Percentiles rank a stretch among this genome's conserved stretches.
Conservation (phyloP, 2,329 filamentous ascomycete species). For the Aspergillus sp. region DNA sequence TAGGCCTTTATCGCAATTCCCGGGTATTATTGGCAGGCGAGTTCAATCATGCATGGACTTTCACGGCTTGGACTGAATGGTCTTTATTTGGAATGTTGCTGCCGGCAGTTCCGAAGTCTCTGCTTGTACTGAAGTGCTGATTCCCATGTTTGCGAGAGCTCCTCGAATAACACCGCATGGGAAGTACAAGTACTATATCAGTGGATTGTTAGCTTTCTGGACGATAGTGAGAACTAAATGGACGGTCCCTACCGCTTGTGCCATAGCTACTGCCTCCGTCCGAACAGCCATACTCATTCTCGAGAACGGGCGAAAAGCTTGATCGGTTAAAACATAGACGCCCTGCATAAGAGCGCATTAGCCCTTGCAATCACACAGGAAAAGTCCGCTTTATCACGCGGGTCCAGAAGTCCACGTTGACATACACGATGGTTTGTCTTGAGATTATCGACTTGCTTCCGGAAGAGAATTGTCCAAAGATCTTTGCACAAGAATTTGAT, state of each 20-base stretch:
- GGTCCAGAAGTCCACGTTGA: not conserved
- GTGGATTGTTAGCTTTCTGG: not conserved
- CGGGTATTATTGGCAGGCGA: constrained; percentile 3
- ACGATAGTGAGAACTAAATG: too few relatives aligned
- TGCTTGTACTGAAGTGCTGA: constrained; percentile 83
- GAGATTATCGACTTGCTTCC: constrained; percentile 96
- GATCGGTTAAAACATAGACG: constrained; percentile 93
- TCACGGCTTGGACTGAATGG: constrained; percentile 60
- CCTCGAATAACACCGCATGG: constrained; percentile 89
- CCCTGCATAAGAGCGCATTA: constrained; percentile 47
- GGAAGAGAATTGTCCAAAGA: constrained; percentile 87
- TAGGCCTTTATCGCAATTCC: not conserved
- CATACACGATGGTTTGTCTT: constrained; percentile 91
- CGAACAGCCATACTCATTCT: constrained; percentile 80
- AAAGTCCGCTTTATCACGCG: not conserved
- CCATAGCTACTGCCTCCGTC: constrained; percentile 64
- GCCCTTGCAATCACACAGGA: not conserved
- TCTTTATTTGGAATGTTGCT: constrained; percentile 95
- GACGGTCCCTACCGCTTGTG: constrained; percentile 63
- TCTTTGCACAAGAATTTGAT: constrained; percentile 99
- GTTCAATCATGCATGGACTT: constrained; percentile 2
- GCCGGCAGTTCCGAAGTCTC: constrained; percentile 80
- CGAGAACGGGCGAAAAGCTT: constrained; percentile 77
- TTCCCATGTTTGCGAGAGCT: constrained; percentile 84
- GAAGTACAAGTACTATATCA: constrained; percentile 76